Conservation (phyloP, 176 grass and related monocot species). For the Carex parvula region DNA sequence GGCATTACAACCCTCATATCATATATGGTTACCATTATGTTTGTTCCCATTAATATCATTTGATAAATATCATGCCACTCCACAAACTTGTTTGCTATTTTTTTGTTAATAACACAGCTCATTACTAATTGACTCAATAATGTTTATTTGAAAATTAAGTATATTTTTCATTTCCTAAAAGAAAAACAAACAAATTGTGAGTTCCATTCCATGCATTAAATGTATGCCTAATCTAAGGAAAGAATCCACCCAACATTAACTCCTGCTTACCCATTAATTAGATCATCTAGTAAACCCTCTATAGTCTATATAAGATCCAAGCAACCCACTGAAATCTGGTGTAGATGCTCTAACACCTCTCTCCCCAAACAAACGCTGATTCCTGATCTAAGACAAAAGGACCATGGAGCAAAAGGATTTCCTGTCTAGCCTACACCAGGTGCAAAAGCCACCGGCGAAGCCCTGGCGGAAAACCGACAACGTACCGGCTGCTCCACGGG, state of each 20-base stretch:
- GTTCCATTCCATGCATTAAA: background rate
- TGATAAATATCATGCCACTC: background rate
- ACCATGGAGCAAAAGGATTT: conserved; percentile 9
- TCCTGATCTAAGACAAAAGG: background rate
- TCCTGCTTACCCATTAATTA: background rate
- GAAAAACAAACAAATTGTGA: background rate
- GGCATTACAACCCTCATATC: too few relatives aligned
- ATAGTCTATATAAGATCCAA: background rate
- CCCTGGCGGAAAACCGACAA: conserved; percentile 25
- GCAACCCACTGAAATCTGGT: background rate
- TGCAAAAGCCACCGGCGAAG: conserved; percentile 23
- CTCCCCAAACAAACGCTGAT: background rate
- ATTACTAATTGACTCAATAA: background rate
- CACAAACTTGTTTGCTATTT: background rate
- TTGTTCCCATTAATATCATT: background rate
- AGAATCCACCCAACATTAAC: background rate
- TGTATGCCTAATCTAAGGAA: background rate
- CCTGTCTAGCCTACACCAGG: conserved; percentile 1
- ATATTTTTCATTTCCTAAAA: background rate
- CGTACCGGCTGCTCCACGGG: conserved; percentile 17
- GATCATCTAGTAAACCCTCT: background rate
- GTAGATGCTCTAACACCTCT: background rate
- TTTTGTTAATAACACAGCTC: background rate
- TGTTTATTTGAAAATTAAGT: background rate
- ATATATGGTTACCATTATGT: background rate